phyloP scores from a whole-genome alignment of 2,329 filamentous ascomycete genomes.

The Penicillium occitanis region DNA sequence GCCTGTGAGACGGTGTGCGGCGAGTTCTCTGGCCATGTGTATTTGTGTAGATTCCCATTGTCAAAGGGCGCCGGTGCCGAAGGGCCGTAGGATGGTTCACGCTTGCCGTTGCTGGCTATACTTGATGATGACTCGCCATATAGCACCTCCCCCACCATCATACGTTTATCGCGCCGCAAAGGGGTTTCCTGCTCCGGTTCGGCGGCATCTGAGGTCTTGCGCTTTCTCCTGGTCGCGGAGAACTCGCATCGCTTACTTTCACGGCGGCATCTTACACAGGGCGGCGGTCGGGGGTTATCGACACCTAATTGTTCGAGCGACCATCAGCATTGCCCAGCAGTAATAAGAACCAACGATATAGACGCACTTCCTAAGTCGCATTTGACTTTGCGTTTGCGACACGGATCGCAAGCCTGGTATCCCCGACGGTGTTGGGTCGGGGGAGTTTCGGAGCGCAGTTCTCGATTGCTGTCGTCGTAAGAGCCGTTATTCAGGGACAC shows the following conservation, averaged over 20 bases:
- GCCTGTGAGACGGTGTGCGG: constrained; percentile 26
- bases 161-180: constrained; percentile 51
- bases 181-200: constrained; percentile 46
- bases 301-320: constrained; percentile 51
- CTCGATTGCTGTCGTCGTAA: constrained; percentile 25
- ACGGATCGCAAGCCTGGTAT: constrained; percentile 52
- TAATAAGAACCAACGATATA: neutral
- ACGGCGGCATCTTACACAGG: constrained; percentile 87
- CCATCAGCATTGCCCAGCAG: constrained; percentile 3
- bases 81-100: constrained; percentile 29
- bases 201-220: constrained; percentile 61
- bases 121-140: constrained; percentile 30
- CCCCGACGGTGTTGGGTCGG: constrained; percentile 46
- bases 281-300: constrained; percentile 90
- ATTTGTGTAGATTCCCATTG: constrained; percentile 26
- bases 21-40: constrained; percentile 35
- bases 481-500: constrained; percentile 23
- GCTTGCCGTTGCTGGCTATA: constrained; percentile 23
- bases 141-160: constrained; percentile 50
- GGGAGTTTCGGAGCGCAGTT: constrained; percentile 35
- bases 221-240: constrained; percentile 88
- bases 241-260: constrained; percentile 98
- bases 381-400: constrained; percentile 51
- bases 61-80: constrained; percentile 31
- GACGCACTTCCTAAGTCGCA: constrained; percentile 49